Percentiles rank a stretch among this genome's conserved stretches.
Evolutionary conservation across 306 rosid species (phyloP).

Genomic region (Rosa persica): DNA sequence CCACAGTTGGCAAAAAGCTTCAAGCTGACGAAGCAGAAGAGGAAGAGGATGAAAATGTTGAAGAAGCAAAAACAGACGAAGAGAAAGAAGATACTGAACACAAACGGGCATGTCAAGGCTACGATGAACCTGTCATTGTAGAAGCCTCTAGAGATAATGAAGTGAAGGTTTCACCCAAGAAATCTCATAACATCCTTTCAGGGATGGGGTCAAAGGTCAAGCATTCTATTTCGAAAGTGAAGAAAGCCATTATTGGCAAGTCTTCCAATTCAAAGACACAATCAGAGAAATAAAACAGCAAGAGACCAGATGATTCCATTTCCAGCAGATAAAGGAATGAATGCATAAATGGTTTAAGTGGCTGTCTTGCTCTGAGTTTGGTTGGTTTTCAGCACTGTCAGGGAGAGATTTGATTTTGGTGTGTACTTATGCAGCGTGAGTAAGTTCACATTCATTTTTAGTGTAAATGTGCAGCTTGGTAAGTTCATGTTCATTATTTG

Average conservation of each 20-base stretch:
- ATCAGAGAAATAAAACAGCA: conserved; percentile 27
- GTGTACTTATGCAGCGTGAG: conserved; percentile 10
- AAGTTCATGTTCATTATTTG: conserved; percentile 6
- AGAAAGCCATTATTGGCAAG: conserved; percentile 64
- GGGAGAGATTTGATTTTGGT: conserved; percentile 7
- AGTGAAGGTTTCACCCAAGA: conserved; percentile 47
- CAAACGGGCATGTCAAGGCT: conserved; percentile 17
- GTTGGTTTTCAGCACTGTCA: not conserved
- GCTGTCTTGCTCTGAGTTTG: conserved; percentile 15
- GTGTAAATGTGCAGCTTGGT: not conserved
- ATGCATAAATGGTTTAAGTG: not conserved
- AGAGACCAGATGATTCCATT: not conserved
- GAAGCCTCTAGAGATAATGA: conserved; percentile 41
- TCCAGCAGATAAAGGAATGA: conserved; percentile 21
- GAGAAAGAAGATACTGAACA: conserved; percentile 32
- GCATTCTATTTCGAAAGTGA: conserved; percentile 75
- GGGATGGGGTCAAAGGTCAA: conserved; percentile 73
- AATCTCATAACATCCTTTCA: conserved; percentile 55
- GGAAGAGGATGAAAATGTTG: conserved; percentile 18
- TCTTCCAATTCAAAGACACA: conserved; percentile 54
- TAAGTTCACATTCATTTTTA: not conserved
- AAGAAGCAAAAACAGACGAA: conserved; percentile 16
- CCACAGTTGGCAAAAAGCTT: conserved; percentile 16
- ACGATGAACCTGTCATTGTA: conserved; percentile 33
- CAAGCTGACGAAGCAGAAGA: conserved; percentile 30